Conservation (phyloP, 768 basidiomycete genomes). For the Mycena floridula region DNA sequence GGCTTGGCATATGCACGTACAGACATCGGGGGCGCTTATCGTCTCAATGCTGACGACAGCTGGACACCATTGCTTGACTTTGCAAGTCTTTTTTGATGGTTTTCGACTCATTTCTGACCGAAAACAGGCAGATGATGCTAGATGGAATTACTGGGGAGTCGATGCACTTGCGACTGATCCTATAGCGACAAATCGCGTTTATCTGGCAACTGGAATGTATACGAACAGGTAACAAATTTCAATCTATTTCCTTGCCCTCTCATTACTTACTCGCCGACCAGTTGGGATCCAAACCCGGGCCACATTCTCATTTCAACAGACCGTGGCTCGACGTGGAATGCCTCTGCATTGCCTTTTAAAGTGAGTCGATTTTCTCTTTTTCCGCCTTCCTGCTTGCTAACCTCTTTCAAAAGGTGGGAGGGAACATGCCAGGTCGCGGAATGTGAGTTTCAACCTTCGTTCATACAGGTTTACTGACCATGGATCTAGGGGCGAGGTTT, state of each 20-base stretch:
- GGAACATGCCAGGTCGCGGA: slow-evolving; percentile 64
- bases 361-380: slow-evolving; percentile 44
- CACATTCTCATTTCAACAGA: slow-evolving; percentile 57
- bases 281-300: slow-evolving; percentile 57
- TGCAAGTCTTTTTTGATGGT: too few relatives aligned
- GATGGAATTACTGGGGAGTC: slow-evolving; percentile 58
- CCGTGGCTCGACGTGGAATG: slow-evolving; percentile 48
- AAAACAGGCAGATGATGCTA: slow-evolving; percentile 21
- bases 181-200: slow-evolving; percentile 46
- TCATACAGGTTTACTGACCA: slow-evolving; percentile 4
- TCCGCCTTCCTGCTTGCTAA: not conserved
- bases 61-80: slow-evolving; percentile 64
- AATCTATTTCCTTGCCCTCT: too few relatives aligned
- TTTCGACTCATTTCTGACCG: slow-evolving; percentile 21
- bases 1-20: slow-evolving; percentile 62
- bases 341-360: slow-evolving; percentile 54
- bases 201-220: slow-evolving; percentile 56
- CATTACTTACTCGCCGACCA: too few relatives aligned
- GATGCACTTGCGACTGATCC: slow-evolving; percentile 62
- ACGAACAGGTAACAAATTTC: too few relatives aligned
- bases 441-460: slow-evolving; percentile 30
- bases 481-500: slow-evolving; percentile 42
- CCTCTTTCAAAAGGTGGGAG: slow-evolving; percentile 18
- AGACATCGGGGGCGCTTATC: slow-evolving; percentile 64
- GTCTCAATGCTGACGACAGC: slow-evolving; percentile 50